Evolutionary conservation across 2,329 filamentous ascomycete species (phyloP), one percentile per base, ranked within the genome.

Genomic region (Lecanosticta acicola): DNA sequence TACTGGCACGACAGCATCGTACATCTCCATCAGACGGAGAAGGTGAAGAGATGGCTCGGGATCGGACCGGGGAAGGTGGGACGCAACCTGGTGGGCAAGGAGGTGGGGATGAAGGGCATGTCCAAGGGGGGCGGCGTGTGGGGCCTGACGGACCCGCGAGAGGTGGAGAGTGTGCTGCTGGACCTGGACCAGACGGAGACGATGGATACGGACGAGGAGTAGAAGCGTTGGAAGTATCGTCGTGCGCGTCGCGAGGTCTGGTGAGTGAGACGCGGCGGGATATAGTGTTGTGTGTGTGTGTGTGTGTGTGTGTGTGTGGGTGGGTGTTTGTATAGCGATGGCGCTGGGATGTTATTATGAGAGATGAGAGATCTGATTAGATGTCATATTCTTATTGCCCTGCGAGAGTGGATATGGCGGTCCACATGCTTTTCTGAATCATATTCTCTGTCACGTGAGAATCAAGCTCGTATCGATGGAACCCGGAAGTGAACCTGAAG

Each of bases 1-100:
- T 77, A 80, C 48, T 97, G 91, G 91, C 95, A 90, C 83, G 87
- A 94, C 57, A 93, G 87, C 59, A 90, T 97, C 59, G 82, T 81
- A 55, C 95, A 94, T 61, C 71, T 96, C 40, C 87, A 96, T 64
- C 83, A 93, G 63, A 81, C 93, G 59, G 79, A 84, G 60, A 83
- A 83, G 52, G 86, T 95, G 14, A 76, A 83, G 58, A 75, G 90
- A 45, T 96, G 91, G 85, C 78, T 97, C 40, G 91, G 91, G 35
- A 87, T 97, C 51, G 91, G 91, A 0, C 91, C 91, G 0, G 91
- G 91, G 3, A 94, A 94, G 65, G 91, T 97, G 2, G 91, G 91
- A 1, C 77, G 90, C 46, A 96, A 96, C 64, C 73, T 97, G 5
- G 90, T 97, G 1, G 89, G 90, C 10, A 96, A 96, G 68, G 91